phyloP scores from a whole-genome alignment of 805 yeast genomes.

The Candida taoyuanica region DNA sequence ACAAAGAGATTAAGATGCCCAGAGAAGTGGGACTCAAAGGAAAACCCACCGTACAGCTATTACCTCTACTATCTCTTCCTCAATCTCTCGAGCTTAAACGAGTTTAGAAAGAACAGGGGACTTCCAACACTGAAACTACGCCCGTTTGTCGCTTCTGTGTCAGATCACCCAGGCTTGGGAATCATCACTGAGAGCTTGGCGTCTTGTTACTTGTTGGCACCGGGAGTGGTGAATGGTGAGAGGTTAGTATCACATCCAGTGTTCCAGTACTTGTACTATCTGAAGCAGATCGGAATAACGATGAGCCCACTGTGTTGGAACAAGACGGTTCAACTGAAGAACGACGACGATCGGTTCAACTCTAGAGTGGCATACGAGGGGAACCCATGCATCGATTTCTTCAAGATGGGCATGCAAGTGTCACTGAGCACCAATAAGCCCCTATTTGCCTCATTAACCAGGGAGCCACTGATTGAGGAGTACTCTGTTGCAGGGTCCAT shows the following conservation, averaged over 20 bases:
- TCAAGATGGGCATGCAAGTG: slow-evolving; percentile 24
- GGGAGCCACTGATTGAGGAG: slow-evolving; percentile 29
- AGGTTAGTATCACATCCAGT: slow-evolving; percentile 22
- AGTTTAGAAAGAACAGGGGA: slow-evolving; percentile 15
- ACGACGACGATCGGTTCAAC: slow-evolving; percentile 22
- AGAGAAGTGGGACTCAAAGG: slow-evolving; percentile 29
- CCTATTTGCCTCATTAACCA: slow-evolving; percentile 23
- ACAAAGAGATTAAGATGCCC: slow-evolving; percentile 23
- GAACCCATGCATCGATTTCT: slow-evolving; percentile 24
- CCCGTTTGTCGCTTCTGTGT: slow-evolving; percentile 23
- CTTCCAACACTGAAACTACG: slow-evolving; percentile 20
- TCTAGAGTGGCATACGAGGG: slow-evolving; percentile 16
- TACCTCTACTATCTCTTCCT: slow-evolving; percentile 33
- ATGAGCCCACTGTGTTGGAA: slow-evolving; percentile 29
- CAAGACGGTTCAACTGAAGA: slow-evolving; percentile 21
- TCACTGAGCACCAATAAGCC: slow-evolving; percentile 26
- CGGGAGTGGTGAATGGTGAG: slow-evolving; percentile 26
- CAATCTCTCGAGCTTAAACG: slow-evolving; percentile 22
- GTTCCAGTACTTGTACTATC: slow-evolving; percentile 24
- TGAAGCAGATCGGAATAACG: slow-evolving; percentile 28
- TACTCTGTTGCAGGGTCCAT: slow-evolving; percentile 26
- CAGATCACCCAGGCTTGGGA: slow-evolving; percentile 25
- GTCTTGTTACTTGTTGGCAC: slow-evolving; percentile 21
- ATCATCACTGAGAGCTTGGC: slow-evolving; percentile 25
- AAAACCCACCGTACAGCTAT: slow-evolving; percentile 37